A percentile compares a stretch with the other conserved stretches of the same genome.
Evolutionary conservation across 768 basidiomycete genomes (phyloP).

Genomic region (Leccinum olivaceopallidum): DNA sequence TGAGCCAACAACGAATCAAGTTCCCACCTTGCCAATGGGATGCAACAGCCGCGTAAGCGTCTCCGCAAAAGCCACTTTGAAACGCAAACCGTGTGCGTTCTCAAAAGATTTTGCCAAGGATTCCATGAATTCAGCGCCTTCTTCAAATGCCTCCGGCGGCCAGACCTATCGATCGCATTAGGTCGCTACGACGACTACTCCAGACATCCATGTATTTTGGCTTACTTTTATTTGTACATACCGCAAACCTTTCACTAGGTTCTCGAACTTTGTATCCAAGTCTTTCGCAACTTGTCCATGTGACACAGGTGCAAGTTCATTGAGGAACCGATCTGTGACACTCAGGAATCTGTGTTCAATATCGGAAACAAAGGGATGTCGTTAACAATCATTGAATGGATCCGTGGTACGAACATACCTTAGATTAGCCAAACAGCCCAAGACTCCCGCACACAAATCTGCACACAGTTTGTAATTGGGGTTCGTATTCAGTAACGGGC

Average conservation of each 20-base stretch:
- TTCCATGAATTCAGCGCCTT: constrained; percentile 89
- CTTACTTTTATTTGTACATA: constrained; percentile 80
- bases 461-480: constrained; percentile 80
- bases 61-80: constrained; percentile 87
- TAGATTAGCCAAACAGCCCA: constrained; percentile 80
- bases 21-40: constrained; percentile 78
- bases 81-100: constrained; percentile 76
- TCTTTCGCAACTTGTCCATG: constrained; percentile 81
- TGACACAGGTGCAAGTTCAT: constrained; percentile 73
- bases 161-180: constrained; percentile 60
- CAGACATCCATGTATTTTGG: neutral
- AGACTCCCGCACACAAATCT: constrained; percentile 78
- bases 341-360: constrained; percentile 67
- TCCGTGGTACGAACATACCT: constrained; percentile 50
- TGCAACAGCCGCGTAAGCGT: constrained; percentile 75
- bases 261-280: constrained; percentile 78
- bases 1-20: neutral
- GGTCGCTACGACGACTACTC: neutral
- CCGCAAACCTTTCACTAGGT: constrained; percentile 76
- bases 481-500: constrained; percentile 61
- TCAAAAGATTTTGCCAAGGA: constrained; percentile 80
- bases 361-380: neutral
- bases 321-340: constrained; percentile 89
- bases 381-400: neutral
- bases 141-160: constrained; percentile 91